These are phyloP conservation scores for Coemansia sp. DNA, from an alignment of 192 early-diverging fungal species.

Conservation along the genomic window DNA sequence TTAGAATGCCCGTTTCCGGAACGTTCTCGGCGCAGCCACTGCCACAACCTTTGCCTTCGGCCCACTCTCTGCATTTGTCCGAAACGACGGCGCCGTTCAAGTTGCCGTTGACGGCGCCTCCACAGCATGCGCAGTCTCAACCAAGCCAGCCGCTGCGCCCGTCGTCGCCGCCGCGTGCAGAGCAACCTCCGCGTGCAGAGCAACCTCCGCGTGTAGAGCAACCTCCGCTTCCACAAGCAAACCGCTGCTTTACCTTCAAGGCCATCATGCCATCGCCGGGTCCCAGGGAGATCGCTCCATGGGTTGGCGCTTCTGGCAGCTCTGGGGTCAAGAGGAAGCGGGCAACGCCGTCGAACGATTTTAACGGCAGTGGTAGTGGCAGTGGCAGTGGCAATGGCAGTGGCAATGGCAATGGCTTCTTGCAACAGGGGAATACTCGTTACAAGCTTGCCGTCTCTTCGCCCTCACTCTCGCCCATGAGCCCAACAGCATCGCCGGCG, in stretches of 20 bases:
- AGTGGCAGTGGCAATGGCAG: background rate
- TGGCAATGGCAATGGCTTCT: background rate
- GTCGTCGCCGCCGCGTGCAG: background rate
- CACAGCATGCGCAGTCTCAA: background rate
- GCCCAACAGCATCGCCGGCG: background rate
- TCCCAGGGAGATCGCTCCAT: background rate
- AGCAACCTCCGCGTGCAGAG: too few relatives aligned
- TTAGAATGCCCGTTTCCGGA: background rate
- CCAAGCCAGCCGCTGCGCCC: background rate
- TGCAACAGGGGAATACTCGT: background rate
- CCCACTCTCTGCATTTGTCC: background rate
- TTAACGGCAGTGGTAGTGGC: background rate
- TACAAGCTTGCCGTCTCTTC: background rate
- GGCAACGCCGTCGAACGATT: background rate
- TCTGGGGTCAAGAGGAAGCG: background rate
- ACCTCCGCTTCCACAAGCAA: background rate
- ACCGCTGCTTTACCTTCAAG: background rate
- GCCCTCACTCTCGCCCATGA: background rate
- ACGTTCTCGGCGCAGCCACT: background rate
- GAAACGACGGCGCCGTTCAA: background rate
- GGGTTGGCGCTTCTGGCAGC: background rate
- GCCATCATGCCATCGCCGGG: background rate
- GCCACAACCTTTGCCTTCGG: background rate
- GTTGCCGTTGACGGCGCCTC: background rate
- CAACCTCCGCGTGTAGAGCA: background rate